A percentile compares a stretch with the other conserved stretches of the same genome.
phyloP scores from a whole-genome alignment of 2,329 filamentous ascomycete genomes.

The Simplicillium sp. region DNA sequence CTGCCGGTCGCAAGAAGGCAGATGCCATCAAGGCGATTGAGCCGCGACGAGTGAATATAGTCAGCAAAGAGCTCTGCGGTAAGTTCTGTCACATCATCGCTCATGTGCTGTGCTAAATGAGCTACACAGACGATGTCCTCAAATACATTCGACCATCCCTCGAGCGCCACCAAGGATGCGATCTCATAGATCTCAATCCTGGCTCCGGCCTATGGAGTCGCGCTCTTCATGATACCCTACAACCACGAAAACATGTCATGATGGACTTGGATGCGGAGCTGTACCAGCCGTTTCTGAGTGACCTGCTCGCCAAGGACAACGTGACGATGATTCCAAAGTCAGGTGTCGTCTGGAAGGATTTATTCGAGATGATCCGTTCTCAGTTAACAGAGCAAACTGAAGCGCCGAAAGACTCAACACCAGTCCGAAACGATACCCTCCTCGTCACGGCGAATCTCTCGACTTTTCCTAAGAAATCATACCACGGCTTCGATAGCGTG shows the following conservation, averaged over 20 bases:
- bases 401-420: constrained; percentile 24
- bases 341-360: constrained; percentile 51
- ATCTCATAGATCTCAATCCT: constrained; percentile 81
- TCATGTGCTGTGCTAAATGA: not conserved
- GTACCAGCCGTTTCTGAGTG: constrained; percentile 52
- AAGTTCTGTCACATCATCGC: constrained; percentile 7
- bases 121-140: constrained; percentile 53
- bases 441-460: constrained; percentile 63
- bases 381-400: constrained; percentile 46
- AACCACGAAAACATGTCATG: constrained; percentile 75
- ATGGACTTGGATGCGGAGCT: constrained; percentile 58
- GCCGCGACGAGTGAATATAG: constrained; percentile 39
- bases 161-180: constrained; percentile 63
- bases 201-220: constrained; percentile 70
- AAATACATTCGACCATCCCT: constrained; percentile 61
- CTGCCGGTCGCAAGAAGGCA: constrained; percentile 7
- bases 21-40: constrained; percentile 11
- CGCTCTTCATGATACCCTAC: constrained; percentile 63
- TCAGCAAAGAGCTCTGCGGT: constrained; percentile 41
- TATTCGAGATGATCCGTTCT: constrained; percentile 39
- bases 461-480: constrained; percentile 39
- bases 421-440: constrained; percentile 58
- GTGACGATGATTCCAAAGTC: constrained; percentile 43
- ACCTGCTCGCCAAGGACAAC: constrained; percentile 40
- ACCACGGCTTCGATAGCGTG: constrained; percentile 44